Percentiles rank a stretch among this genome's conserved stretches.
phyloP scores from a whole-genome alignment of 2,329 filamentous ascomycete species.

The Malbranchea cinnamomea region DNA sequence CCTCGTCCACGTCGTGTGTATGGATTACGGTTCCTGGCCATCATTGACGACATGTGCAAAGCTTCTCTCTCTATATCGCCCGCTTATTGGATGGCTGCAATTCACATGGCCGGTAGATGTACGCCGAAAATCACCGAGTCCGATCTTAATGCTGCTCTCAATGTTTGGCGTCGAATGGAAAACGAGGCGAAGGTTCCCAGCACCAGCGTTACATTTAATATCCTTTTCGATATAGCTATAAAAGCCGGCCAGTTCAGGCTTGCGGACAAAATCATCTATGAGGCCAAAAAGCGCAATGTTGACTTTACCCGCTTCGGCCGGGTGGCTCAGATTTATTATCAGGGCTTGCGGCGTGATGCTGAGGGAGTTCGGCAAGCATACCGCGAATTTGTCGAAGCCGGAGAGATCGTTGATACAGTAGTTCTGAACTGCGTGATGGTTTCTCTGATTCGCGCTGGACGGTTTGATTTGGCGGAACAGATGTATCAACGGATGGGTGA shows the following conservation, averaged over 20 bases:
- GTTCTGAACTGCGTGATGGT: conserved; percentile 78
- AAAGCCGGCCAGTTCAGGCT: conserved; percentile 73
- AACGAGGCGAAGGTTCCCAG: conserved; percentile 46
- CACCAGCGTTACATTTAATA: conserved; percentile 77
- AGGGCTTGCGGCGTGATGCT: conserved; percentile 60
- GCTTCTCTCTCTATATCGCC: conserved; percentile 53
- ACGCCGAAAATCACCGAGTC: conserved; percentile 42
- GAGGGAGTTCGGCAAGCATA: conserved; percentile 64
- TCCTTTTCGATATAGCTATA: conserved; percentile 76
- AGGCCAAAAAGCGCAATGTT: conserved; percentile 59
- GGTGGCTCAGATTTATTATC: conserved; percentile 68
- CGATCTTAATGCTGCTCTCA: conserved; percentile 54
- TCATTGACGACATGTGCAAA: conserved; percentile 69
- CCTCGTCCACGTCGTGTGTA: conserved; percentile 29
- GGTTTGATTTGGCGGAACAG: conserved; percentile 60
- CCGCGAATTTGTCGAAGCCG: conserved; percentile 63
- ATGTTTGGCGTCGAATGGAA: conserved; percentile 86
- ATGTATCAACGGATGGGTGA: conserved; percentile 76
- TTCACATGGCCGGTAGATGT: conserved; percentile 64
- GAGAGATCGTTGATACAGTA: conserved; percentile 76
- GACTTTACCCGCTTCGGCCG: conserved; percentile 65
- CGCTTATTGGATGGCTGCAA: conserved; percentile 69
- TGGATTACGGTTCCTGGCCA: conserved; percentile 64
- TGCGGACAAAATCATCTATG: conserved; percentile 69
- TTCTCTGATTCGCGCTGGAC: conserved; percentile 60